These are phyloP conservation scores for Serendipita sp. DNA, from an alignment of 768 basidiomycete species.

Conservation along the genomic window DNA sequence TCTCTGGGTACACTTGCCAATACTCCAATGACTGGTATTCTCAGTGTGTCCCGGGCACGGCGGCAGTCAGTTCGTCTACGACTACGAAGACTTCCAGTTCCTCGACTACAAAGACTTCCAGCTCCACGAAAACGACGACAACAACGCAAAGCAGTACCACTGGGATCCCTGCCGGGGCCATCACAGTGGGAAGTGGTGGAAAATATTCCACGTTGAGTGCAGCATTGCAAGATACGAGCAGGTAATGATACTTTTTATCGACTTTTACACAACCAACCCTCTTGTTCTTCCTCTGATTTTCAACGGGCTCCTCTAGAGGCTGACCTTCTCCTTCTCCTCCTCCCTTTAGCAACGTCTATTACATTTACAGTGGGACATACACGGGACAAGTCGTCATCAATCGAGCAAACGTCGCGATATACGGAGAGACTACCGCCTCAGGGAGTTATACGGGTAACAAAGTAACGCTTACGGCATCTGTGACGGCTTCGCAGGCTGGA, in stretches of 20 bases:
- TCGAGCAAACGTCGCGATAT: slow-evolving; percentile 2
- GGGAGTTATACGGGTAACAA: slow-evolving; percentile 1
- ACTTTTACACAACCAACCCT: too few relatives aligned
- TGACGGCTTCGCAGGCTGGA: slow-evolving; percentile 12
- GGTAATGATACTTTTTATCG: neutral
- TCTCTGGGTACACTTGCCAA: too few relatives aligned
- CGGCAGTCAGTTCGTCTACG: too few relatives aligned
- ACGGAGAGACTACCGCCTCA: neutral
- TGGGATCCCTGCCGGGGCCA: neutral
- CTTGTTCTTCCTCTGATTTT: neutral
- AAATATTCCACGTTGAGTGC: neutral
- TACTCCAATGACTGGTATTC: too few relatives aligned
- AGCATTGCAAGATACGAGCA: slow-evolving; percentile 4
- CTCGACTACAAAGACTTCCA: too few relatives aligned
- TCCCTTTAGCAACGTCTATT: slow-evolving; percentile 1
- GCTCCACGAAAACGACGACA: too few relatives aligned
- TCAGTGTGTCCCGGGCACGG: too few relatives aligned
- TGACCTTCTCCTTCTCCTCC: too few relatives aligned
- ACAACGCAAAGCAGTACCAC: neutral
- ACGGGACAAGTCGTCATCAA: slow-evolving; percentile 3
- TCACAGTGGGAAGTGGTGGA: neutral
- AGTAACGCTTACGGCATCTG: neutral
- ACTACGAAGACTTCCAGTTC: too few relatives aligned
- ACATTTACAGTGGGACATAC: slow-evolving; percentile 4
- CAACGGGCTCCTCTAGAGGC: neutral